A percentile compares a stretch with the other conserved stretches of the same genome.
Evolutionary conservation across 2,329 filamentous ascomycete genomes (phyloP).

Genomic region (Exophiala sp.): DNA sequence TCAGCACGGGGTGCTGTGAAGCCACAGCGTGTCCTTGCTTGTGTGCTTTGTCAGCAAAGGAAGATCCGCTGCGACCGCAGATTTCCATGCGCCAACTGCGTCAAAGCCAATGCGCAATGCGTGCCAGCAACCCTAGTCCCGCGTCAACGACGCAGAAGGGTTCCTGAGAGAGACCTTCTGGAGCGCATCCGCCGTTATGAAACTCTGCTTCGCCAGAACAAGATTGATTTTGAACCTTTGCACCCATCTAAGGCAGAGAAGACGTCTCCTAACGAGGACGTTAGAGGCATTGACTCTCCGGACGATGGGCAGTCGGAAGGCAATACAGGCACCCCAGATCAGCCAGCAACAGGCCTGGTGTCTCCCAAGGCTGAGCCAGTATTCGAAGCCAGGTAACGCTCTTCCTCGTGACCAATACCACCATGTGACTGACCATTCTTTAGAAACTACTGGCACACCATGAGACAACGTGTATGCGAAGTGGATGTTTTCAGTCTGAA

Average conservation of each 20-base stretch:
- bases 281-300: constrained; percentile 20
- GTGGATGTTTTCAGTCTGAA: not conserved
- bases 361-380: constrained; percentile 30
- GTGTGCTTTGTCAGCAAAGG: constrained; percentile 70
- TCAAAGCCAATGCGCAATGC: constrained; percentile 59
- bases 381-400: constrained; percentile 34
- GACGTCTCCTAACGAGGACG: constrained; percentile 15
- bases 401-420: constrained; percentile 4
- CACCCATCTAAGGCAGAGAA: constrained; percentile 27
- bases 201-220: too few relatives aligned
- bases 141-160: constrained; percentile 48
- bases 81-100: constrained; percentile 68
- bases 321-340: constrained; percentile 19
- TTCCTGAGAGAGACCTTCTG: too few relatives aligned
- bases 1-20: constrained; percentile 17
- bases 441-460: constrained; percentile 48
- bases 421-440: constrained; percentile 26
- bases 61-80: constrained; percentile 72
- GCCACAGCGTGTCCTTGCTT: constrained; percentile 50
- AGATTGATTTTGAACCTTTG: too few relatives aligned
- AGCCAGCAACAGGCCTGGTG: constrained; percentile 24
- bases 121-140: constrained; percentile 45
- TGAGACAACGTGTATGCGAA: constrained; percentile 41
- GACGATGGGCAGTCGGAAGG: constrained; percentile 29
- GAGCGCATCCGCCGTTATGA: too few relatives aligned